Evolutionary conservation across 164 flowering plant species (phyloP).

Genomic region (Kalanchoe fedtschenkoi): DNA sequence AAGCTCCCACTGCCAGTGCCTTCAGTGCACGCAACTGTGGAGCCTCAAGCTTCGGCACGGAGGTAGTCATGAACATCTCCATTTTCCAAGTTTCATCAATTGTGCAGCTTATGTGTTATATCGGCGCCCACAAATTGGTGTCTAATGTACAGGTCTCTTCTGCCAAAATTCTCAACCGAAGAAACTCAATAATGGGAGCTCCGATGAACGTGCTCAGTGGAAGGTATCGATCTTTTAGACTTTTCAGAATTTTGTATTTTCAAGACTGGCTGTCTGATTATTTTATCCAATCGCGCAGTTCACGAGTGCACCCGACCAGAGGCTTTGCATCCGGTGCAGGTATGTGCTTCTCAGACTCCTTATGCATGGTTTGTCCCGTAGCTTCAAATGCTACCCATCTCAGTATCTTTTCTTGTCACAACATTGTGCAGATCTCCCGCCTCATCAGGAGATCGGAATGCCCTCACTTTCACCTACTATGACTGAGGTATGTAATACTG

Average conservation of each 20-base stretch:
- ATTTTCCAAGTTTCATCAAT: background rate
- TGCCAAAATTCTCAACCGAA: background rate
- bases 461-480: constrained; percentile 98
- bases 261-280: background rate
- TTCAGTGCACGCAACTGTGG: too few species aligned
- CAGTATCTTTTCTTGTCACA: background rate
- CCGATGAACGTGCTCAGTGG: background rate
- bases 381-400: background rate
- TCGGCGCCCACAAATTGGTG: background rate
- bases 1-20: too few species aligned
- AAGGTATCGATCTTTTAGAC: background rate
- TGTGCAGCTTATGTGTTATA: background rate
- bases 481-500: constrained; percentile 55
- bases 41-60: background rate
- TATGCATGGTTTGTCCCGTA: background rate
- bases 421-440: constrained; percentile 66
- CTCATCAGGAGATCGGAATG: constrained; percentile 97
- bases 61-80: background rate
- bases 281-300: background rate
- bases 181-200: background rate
- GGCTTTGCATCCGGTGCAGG: background rate
- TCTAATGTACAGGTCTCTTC: background rate
- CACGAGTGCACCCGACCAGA: background rate
- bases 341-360: background rate
- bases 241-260: background rate